Evolutionary conservation across 495 filamentous ascomycete species (phyloP), one percentile per base, ranked within the genome.

Genomic region (Parathielavia hyrcaniae): DNA sequence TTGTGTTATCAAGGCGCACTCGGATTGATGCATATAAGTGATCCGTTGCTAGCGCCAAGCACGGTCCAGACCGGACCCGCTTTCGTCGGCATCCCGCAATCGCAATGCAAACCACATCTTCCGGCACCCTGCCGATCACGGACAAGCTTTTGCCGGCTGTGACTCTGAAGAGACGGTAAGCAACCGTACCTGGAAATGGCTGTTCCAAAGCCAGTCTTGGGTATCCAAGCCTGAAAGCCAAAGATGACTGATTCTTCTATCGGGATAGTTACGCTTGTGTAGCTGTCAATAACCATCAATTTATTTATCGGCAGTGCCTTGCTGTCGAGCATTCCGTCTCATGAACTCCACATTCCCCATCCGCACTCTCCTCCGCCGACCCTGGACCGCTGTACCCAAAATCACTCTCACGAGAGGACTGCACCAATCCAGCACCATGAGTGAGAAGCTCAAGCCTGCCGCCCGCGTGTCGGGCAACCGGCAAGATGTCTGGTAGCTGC

Each of bases 401-500:
- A 39, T 32, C 47, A 35, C 56, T 9, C 48, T 17, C 23, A 45
- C 32, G 43, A 30, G 57, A 57, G 19, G 49, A 32, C 64, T 75
- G 32, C 69, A 75, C 52, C 51, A 19, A 16, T 48, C 68, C 8
- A 32, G 20, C 22, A 47, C 49, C 51, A 71, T 73, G 70, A 68
- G 58, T 46, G 65, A 61, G 40, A 73, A 79, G 63, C 68, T 83
- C 19, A 75, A 77, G 64, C 93, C 93, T 26, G 92, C 92, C 5
- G 75, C 75, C 55, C 77, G 92, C 63, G 91, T 98, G 16, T 83
- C 88, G 12, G 82, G 86, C 26, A 85, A 87, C 71, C 81, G 81
- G 64, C 89, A 96, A 67, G 92, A 98, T 88, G 92, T 98, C 46
- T 98, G 92, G 92, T 95, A 73, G 65, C 72, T 68, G 36, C 36